phyloP scores from a whole-genome alignment of 768 basidiomycete species.

The Auricularia sp. region DNA sequence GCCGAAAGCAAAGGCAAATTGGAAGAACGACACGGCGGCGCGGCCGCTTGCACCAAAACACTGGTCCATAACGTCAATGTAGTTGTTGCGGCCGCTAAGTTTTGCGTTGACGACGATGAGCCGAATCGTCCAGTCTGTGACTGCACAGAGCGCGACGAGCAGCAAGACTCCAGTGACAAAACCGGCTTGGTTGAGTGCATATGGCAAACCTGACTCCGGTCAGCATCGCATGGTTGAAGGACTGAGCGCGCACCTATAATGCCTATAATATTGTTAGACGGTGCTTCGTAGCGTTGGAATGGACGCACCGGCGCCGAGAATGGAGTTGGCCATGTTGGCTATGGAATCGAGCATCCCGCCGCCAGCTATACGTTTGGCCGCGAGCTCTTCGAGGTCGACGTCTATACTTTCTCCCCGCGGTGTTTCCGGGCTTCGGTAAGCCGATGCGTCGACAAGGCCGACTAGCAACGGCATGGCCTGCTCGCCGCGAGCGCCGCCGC shows the following conservation, averaged over 20 bases:
- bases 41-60: constrained; percentile 90
- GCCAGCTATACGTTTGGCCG: constrained; percentile 52
- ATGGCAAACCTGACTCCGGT: constrained; percentile 62
- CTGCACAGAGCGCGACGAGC: constrained; percentile 62
- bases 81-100: constrained; percentile 82
- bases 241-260: constrained; percentile 50
- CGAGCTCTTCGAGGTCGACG: constrained; percentile 63
- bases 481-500: constrained; percentile 27
- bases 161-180: constrained; percentile 83
- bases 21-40: constrained; percentile 91
- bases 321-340: constrained; percentile 94
- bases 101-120: constrained; percentile 95
- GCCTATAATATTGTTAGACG: constrained; percentile 28
- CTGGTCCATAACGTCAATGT: constrained; percentile 89
- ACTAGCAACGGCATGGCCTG: constrained; percentile 68
- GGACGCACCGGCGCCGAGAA: constrained; percentile 76
- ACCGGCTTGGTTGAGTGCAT: constrained; percentile 89
- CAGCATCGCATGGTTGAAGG: not conserved
- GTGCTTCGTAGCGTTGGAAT: constrained; percentile 9
- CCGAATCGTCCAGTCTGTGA: constrained; percentile 98
- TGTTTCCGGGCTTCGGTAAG: constrained; percentile 37
- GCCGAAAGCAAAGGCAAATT: constrained; percentile 95
- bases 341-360: constrained; percentile 72
- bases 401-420: constrained; percentile 24
- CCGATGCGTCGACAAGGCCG: constrained; percentile 61